phyloP scores from a whole-genome alignment of 352 stramenopile genomes.

The Peronosclerospora sorghi region DNA sequence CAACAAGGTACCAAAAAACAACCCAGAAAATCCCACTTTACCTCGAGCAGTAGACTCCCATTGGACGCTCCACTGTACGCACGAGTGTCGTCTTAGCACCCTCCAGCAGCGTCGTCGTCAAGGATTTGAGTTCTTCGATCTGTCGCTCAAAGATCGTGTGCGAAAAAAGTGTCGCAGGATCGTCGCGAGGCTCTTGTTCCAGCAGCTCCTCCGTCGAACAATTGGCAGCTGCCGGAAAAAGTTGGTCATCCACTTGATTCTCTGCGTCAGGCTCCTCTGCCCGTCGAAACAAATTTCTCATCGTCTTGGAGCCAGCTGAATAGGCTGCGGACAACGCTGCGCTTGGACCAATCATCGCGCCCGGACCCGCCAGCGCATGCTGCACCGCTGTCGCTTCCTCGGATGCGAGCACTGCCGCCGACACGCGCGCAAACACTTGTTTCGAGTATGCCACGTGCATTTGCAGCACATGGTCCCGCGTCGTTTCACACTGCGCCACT shows the following conservation, averaged over 20 bases:
- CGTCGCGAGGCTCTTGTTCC: too few relatives aligned
- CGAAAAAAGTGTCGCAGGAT: conserved; percentile 33
- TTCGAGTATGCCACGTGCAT: conserved; percentile 54
- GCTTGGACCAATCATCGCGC: conserved; percentile 57
- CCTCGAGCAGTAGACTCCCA: conserved; percentile 24
- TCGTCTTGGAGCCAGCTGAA: conserved; percentile 60
- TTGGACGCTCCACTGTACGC: conserved; percentile 15
- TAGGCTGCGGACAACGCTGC: conserved; percentile 61
- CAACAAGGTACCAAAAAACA: not conserved
- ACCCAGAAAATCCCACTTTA: conserved; percentile 1
- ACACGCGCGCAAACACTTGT: conserved; percentile 37
- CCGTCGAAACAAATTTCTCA: conserved; percentile 52
- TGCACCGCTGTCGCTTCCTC: conserved; percentile 63
- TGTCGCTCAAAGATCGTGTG: conserved; percentile 67
- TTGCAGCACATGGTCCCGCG: conserved; percentile 39
- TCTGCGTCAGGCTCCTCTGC: conserved; percentile 18
- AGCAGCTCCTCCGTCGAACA: too few relatives aligned
- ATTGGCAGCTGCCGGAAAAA: too few relatives aligned
- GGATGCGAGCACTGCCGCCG: conserved; percentile 39
- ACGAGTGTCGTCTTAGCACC: conserved; percentile 18
- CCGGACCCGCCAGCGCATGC: conserved; percentile 52
- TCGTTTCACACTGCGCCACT: conserved; percentile 40
- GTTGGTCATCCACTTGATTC: not conserved
- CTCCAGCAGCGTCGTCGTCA: conserved; percentile 24
- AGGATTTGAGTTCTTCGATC: conserved; percentile 29